A percentile compares a stretch with the other conserved stretches of the same genome.
Evolutionary conservation across 1,284 basidiomycete genomes (phyloP).

Genomic region (Apiotrichum veenhuisii): DNA sequence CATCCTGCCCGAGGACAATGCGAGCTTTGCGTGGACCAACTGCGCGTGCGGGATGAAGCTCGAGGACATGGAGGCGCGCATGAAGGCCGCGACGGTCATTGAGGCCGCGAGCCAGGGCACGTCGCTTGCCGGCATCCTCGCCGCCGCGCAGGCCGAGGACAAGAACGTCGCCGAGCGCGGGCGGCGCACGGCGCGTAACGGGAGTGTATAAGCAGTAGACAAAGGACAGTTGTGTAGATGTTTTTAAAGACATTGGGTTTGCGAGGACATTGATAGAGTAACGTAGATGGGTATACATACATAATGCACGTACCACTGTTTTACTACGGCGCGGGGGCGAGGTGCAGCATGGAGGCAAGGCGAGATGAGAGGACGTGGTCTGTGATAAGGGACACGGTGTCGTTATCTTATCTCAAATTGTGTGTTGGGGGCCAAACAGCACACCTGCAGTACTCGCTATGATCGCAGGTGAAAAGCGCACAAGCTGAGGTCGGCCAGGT

Average conservation of each 20-base stretch:
- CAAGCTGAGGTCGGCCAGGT: no score
- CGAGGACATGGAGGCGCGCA: conserved; percentile 31
- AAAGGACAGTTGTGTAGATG: background rate
- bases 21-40: conserved; percentile 15
- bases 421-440: no score
- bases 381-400: no score
- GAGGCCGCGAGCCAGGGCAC: background rate
- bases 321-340: no score
- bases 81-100: conserved; percentile 8
- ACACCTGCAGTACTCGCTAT: no score
- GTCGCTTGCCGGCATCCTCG: conserved; percentile 1
- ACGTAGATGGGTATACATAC: background rate
- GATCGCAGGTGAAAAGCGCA: no score
- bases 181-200: background rate
- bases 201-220: background rate
- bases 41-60: conserved; percentile 34
- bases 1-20: background rate
- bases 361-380: no score
- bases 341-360: no score
- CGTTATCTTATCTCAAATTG: no score
- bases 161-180: conserved; percentile 3
- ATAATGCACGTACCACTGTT: no score
- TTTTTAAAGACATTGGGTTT: background rate
- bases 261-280: background rate
- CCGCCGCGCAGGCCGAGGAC: conserved; percentile 5